Percentiles rank a stretch among this genome's conserved stretches.
phyloP scores from a whole-genome alignment of 2,329 filamentous ascomycete species.

The Neofusicoccum ribis region DNA sequence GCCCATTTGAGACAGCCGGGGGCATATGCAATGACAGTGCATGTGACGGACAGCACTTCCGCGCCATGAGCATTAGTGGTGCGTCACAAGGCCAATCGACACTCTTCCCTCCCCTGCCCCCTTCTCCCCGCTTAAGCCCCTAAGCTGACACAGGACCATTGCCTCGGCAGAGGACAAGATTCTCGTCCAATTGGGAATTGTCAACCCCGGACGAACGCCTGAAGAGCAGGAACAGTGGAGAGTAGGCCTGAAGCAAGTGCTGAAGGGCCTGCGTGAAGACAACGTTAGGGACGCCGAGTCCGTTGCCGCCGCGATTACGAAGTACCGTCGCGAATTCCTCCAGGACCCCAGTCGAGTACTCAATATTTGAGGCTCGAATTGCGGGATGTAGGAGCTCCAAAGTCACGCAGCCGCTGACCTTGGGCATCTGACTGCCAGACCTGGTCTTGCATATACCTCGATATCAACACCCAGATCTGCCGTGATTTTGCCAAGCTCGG shows the following conservation, averaged over 20 bases:
- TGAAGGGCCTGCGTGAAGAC: conserved; percentile 39
- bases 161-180: conserved; percentile 66
- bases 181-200: conserved; percentile 68
- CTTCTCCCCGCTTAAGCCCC: conserved; percentile 22
- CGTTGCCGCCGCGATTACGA: conserved; percentile 40
- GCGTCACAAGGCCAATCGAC: conserved; percentile 50
- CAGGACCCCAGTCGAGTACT: conserved; percentile 41
- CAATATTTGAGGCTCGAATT: conserved; percentile 27
- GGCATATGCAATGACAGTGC: conserved; percentile 71
- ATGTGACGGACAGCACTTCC: conserved; percentile 81
- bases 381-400: background rate
- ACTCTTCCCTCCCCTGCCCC: background rate
- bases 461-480: conserved; percentile 11
- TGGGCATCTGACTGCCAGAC: background rate
- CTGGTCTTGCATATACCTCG: background rate
- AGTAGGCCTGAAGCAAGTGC: conserved; percentile 37
- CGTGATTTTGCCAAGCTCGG: conserved; percentile 12
- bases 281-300: conserved; percentile 40
- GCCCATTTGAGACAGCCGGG: conserved; percentile 71
- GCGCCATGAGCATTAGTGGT: conserved; percentile 71
- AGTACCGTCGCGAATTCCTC: conserved; percentile 43
- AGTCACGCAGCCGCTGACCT: background rate
- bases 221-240: conserved; percentile 57
- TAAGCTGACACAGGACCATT: conserved; percentile 38
- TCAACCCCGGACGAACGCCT: conserved; percentile 61